Conservation (phyloP, 73 alveolate genomes). For the Paramecium sexaurelia region DNA sequence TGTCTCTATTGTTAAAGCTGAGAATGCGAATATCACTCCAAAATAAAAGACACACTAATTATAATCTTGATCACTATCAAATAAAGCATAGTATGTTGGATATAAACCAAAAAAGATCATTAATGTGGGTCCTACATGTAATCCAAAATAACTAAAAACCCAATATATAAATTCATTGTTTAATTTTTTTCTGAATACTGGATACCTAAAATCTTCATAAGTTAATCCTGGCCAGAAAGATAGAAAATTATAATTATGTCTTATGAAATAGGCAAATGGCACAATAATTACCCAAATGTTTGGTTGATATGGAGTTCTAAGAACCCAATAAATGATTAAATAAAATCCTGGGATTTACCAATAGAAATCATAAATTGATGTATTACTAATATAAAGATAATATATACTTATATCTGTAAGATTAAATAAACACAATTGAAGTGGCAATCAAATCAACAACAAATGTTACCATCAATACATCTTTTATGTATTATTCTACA, state of each 20-base stretch:
- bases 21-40: neutral
- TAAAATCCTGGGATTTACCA: slow-evolving; percentile 64
- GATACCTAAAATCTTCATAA: slow-evolving; percentile 70
- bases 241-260: slow-evolving; percentile 33
- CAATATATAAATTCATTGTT: slow-evolving; percentile 65
- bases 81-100: slow-evolving; percentile 67
- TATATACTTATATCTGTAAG: slow-evolving; percentile 1
- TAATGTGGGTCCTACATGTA: slow-evolving; percentile 77
- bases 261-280: neutral
- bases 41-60: neutral
- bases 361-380: slow-evolving; percentile 63
- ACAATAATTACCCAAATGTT: slow-evolving; percentile 31
- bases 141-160: slow-evolving; percentile 76
- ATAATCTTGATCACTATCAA: slow-evolving; percentile 5
- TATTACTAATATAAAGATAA: neutral
- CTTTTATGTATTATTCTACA: neutral
- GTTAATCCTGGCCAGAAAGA: slow-evolving; percentile 67
- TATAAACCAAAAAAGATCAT: slow-evolving; percentile 73
- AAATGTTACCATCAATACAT: slow-evolving; percentile 1
- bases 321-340: slow-evolving; percentile 11
- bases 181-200: slow-evolving; percentile 58
- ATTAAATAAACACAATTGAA: slow-evolving; percentile 23
- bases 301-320: neutral
- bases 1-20: slow-evolving; percentile 69
- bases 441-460: slow-evolving; percentile 53